Evolutionary conservation across 2,329 filamentous ascomycete species (phyloP), one percentile per base, ranked within the genome.

Genomic region (Calonectria pseudoturangicola): DNA sequence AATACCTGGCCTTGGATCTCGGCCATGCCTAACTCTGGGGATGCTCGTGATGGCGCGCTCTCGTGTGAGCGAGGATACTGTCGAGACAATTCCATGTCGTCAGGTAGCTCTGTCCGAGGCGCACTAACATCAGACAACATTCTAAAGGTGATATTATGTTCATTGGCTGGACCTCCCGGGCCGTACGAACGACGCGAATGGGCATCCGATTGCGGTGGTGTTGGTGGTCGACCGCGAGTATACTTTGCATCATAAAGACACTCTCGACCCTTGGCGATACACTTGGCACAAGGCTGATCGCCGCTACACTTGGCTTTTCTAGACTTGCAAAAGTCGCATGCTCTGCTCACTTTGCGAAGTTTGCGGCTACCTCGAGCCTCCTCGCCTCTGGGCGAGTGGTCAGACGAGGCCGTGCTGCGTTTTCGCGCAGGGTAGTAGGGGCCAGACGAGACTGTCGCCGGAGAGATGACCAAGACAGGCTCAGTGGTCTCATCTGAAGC

Each of bases 1-100:
- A 89, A 85, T 66, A 88, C 88, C 54, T 90, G 88, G 1, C 88
- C 88, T 68, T 88, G 86, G 2, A 89, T 86, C 72, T 89, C 88
- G 1, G 88, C 86, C 25, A 85, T 84, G 6, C 83, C 85, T 4
- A 85, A 84, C 62, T 86, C 88, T 1, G 86, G 88, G 1, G 87
- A 90, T 25, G 67, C 79, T 27, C 76, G 76, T 3, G 73, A 81
- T 0, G 88, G 83, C 3, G 86, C 86, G 69, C 85, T 84, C 10
- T 88, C 87, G 2, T 68, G 70, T 8, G 56, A 62, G 25, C 41
- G 41, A 60, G 54, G 27, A 58, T 54, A 67, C 16, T 36, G 63
- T 27, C 64, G 43, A 25, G 66, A 45, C 28, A 54, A 8, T 7
- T 64, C 51, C 33, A 67, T 43, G 28, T 66, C 62, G 36, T 63